These are phyloP conservation scores for Beta lomatogona DNA, from an alignment of 179 eudicot genomes.

Conservation along the genomic window DNA sequence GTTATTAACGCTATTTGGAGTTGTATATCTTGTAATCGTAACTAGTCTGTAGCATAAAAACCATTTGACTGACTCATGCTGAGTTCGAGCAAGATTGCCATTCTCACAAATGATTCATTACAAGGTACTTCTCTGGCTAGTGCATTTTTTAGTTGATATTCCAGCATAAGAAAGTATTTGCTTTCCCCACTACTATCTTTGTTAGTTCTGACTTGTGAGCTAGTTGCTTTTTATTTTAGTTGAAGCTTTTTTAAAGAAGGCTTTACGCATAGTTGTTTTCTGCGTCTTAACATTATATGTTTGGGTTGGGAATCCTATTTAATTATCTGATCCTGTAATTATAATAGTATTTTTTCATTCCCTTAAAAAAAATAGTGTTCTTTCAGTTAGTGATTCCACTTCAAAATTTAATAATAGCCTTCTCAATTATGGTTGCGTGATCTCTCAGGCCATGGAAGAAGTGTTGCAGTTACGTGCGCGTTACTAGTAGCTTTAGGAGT, in stretches of 20 bases:
- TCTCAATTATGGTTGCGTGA: slow-evolving; percentile 9
- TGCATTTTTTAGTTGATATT: not conserved
- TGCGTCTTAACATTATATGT: not conserved
- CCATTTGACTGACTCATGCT: no score
- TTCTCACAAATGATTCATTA: no score
- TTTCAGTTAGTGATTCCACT: not conserved
- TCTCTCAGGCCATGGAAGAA: slow-evolving; percentile 78
- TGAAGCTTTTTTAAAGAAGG: not conserved
- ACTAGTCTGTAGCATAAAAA: no score
- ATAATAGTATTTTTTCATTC: not conserved
- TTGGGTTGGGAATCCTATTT: not conserved
- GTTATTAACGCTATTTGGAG: no score
- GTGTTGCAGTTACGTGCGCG: slow-evolving; percentile 89
- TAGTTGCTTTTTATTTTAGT: not conserved
- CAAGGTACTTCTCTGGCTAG: not conserved
- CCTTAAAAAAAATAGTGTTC: not conserved
- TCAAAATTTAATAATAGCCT: no score
- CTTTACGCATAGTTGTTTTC: not conserved
- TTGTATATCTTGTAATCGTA: no score
- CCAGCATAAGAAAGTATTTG: not conserved
- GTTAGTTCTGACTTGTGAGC: not conserved
- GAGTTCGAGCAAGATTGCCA: no score
- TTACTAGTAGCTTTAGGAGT: slow-evolving; percentile 72
- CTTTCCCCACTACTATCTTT: not conserved
- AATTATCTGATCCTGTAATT: not conserved